phyloP scores from a whole-genome alignment of 768 basidiomycete species.

The Mycena vulgaris region DNA sequence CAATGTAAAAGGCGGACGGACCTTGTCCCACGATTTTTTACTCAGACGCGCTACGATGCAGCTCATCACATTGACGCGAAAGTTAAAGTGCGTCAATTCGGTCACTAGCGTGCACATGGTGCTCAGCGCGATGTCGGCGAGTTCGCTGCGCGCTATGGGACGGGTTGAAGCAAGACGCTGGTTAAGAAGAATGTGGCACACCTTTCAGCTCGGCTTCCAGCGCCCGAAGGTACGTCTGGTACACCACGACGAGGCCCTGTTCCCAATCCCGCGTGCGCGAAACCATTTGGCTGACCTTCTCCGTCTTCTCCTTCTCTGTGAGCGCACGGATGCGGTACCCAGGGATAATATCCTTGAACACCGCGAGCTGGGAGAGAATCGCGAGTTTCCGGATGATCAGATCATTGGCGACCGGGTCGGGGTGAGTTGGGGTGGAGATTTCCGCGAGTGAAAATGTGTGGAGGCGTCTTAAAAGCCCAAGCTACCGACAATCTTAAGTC shows the following conservation, averaged over 20 bases:
- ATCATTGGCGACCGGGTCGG: constrained; percentile 85
- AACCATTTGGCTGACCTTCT: constrained; percentile 96
- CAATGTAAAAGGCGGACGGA: constrained; percentile 54
- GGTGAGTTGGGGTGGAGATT: constrained; percentile 78
- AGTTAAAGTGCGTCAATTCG: constrained; percentile 96
- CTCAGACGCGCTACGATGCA: constrained; percentile 88
- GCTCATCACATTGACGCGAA: constrained; percentile 92
- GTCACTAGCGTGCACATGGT: constrained; percentile 90
- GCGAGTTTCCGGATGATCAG: constrained; percentile 88
- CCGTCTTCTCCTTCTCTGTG: constrained; percentile 91
- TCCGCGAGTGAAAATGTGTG: constrained; percentile 89
- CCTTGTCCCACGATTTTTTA: constrained; percentile 91
- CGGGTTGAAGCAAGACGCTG: constrained; percentile 30
- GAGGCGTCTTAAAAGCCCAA: constrained; percentile 90
- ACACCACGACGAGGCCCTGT: constrained; percentile 90
- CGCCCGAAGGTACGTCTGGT: constrained; percentile 89
- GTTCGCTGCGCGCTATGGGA: constrained; percentile 70
- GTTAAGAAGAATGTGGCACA: constrained; percentile 46
- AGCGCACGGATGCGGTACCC: constrained; percentile 95
- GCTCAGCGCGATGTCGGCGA: constrained; percentile 80
- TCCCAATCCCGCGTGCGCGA: constrained; percentile 94
- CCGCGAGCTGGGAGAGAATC: constrained; percentile 90
- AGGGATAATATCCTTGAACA: constrained; percentile 97
- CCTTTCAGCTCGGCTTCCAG: constrained; percentile 93
- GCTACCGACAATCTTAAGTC: constrained; percentile 59